Evolutionary conservation across 495 filamentous ascomycete species (phyloP).

Genomic region (Cetradonia linearis): DNA sequence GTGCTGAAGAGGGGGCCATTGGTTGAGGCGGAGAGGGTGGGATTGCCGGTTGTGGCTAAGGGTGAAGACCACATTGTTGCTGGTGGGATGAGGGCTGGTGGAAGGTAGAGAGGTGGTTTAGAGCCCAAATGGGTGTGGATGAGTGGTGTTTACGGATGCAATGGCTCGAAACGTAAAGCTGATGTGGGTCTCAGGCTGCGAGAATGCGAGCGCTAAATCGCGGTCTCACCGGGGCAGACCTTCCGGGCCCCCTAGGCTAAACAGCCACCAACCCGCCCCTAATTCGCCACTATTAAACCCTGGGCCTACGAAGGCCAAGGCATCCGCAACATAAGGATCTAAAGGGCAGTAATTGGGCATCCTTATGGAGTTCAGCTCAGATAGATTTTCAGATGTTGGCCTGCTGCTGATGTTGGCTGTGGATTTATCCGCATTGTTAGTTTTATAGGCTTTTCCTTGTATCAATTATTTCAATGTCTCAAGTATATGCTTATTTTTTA

Average conservation of each 20-base stretch:
- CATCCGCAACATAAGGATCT: too few species aligned
- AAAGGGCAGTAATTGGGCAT: too few species aligned
- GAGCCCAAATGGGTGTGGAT: constrained; percentile 1
- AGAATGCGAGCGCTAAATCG: neutral
- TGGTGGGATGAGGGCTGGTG: neutral
- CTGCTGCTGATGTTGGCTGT: too few species aligned
- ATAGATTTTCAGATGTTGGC: too few species aligned
- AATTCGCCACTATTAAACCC: neutral
- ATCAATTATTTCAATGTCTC: too few species aligned
- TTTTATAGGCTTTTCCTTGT: too few species aligned
- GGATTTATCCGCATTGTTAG: too few species aligned
- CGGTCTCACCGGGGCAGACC: neutral
- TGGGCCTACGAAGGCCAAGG: neutral
- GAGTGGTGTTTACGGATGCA: neutral
- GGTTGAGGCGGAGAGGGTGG: constrained; percentile 36
- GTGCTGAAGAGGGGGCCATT: constrained; percentile 61
- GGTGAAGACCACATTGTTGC: constrained; percentile 21
- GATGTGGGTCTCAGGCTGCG: neutral
- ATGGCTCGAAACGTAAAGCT: neutral
- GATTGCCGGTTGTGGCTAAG: constrained; percentile 11
- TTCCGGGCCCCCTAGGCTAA: neutral
- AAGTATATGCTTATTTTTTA: too few species aligned
- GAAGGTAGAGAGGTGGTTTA: neutral
- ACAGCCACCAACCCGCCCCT: constrained; percentile 1
- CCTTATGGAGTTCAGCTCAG: too few species aligned